A percentile compares a stretch with the other conserved stretches of the same genome.
Evolutionary conservation across 805 yeast genomes (phyloP).

Genomic region (Cyberlindnera subsufficiens): DNA sequence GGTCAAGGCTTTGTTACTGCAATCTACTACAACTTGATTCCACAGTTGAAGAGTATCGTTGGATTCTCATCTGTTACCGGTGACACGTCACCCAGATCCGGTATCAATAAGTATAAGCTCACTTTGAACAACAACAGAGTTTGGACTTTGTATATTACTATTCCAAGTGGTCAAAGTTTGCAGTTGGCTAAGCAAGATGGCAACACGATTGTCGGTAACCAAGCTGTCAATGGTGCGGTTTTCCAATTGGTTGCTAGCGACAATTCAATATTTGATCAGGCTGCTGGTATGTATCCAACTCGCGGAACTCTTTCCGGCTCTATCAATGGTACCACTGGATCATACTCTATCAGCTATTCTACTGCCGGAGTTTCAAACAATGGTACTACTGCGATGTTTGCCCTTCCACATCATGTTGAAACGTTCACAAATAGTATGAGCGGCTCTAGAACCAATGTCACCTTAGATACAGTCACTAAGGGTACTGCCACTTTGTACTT

Average conservation of each 20-base stretch:
- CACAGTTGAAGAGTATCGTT: conserved; percentile 52
- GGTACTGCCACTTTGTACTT: conserved; percentile 42
- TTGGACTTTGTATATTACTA: conserved; percentile 65
- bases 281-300: conserved; percentile 59
- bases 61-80: conserved; percentile 52
- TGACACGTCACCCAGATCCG: conserved; percentile 31
- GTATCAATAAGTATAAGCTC: conserved; percentile 48
- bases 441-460: conserved; percentile 27
- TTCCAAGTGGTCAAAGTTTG: conserved; percentile 35
- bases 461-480: conserved; percentile 42
- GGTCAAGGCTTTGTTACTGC: conserved; percentile 83
- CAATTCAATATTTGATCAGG: conserved; percentile 43
- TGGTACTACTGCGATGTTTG: conserved; percentile 45
- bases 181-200: conserved; percentile 25
- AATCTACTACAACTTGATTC: conserved; percentile 45
- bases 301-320: conserved; percentile 39
- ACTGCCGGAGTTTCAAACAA: conserved; percentile 40
- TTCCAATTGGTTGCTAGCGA: conserved; percentile 61
- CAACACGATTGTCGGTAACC: conserved; percentile 37
- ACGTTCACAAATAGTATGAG: conserved; percentile 31
- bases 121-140: conserved; percentile 46
- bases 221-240: conserved; percentile 40
- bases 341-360: conserved; percentile 38
- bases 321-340: conserved; percentile 31
- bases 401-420: conserved; percentile 60